A percentile compares a stretch with the other conserved stretches of the same genome.
These are phyloP conservation scores for Chlamydomonas asymmetrica DNA, from an alignment of 139 green algal genomes.

Conservation along the genomic window DNA sequence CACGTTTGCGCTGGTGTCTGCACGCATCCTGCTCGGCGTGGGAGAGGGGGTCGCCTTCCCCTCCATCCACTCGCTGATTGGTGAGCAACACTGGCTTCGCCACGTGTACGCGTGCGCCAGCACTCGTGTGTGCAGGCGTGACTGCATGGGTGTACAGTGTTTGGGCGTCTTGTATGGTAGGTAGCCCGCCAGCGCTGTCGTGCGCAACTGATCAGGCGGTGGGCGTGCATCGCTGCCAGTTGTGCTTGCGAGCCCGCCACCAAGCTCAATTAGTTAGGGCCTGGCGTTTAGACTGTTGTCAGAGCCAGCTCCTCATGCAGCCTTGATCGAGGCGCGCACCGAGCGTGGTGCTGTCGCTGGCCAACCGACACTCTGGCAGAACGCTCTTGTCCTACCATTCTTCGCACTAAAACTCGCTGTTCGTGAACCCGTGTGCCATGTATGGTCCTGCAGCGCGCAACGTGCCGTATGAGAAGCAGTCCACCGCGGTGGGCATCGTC, in stretches of 20 bases:
- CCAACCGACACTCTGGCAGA: too few relatives aligned
- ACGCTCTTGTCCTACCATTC: too few relatives aligned
- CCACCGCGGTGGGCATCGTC: constrained; percentile 68
- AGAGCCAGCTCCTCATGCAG: not conserved
- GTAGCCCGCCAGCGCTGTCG: not conserved
- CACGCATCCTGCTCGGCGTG: constrained; percentile 69
- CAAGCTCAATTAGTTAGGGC: not conserved
- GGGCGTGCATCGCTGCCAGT: not conserved
- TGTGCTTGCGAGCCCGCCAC: too few relatives aligned
- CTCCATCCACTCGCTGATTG: constrained; percentile 75
- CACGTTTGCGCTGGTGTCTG: constrained; percentile 48
- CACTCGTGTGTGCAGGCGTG: not conserved
- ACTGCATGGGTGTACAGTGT: not conserved
- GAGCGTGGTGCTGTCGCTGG: too few relatives aligned
- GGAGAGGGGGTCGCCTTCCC: constrained; percentile 81
- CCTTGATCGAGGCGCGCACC: too few relatives aligned
- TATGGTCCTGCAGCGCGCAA: constrained; percentile 46
- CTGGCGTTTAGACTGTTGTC: not conserved
- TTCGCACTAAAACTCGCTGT: too few relatives aligned
- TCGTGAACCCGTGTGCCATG: too few relatives aligned
- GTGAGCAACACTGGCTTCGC: too few relatives aligned
- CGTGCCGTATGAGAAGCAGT: constrained; percentile 48
- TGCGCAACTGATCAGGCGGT: not conserved
- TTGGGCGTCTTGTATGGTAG: too few relatives aligned
- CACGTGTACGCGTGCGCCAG: constrained; percentile 1